Conservation (phyloP, 2,329 filamentous ascomycete genomes). For the Colletotrichum sp. region DNA sequence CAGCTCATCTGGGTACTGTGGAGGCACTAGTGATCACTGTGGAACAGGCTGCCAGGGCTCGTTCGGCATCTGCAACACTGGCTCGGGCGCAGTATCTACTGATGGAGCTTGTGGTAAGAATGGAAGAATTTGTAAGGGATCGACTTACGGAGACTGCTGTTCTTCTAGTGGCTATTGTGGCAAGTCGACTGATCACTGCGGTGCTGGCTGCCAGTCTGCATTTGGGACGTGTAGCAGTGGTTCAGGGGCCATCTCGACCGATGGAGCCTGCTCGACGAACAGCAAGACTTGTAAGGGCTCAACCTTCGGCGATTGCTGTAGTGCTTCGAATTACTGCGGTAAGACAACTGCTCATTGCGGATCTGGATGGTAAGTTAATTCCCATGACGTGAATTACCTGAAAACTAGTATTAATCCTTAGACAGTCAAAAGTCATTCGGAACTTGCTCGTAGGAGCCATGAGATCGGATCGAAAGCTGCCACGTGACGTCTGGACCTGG, state of each 20-base stretch:
- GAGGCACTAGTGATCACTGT: background rate
- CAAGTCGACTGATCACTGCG: background rate
- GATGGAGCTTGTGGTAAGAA: background rate
- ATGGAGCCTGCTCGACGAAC: background rate
- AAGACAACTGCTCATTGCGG: background rate
- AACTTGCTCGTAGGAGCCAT: background rate
- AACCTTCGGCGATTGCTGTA: background rate
- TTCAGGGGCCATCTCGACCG: background rate
- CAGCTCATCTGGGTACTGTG: background rate
- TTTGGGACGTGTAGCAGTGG: background rate
- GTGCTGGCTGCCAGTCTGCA: background rate
- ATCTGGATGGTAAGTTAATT: background rate
- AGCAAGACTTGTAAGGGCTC: background rate
- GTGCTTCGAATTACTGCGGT: background rate
- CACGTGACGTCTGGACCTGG: background rate
- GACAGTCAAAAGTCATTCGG: background rate
- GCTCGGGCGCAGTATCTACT: background rate
- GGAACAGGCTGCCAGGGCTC: background rate
- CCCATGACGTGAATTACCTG: background rate
- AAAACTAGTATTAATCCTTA: background rate
- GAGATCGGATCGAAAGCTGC: background rate
- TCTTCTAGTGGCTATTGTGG: background rate
- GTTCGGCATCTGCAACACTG: background rate
- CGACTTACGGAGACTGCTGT: background rate
- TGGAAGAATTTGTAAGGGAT: background rate